phyloP scores from a whole-genome alignment of 176 grass and related monocot species.

The Ampelocalamus luodianensis region DNA sequence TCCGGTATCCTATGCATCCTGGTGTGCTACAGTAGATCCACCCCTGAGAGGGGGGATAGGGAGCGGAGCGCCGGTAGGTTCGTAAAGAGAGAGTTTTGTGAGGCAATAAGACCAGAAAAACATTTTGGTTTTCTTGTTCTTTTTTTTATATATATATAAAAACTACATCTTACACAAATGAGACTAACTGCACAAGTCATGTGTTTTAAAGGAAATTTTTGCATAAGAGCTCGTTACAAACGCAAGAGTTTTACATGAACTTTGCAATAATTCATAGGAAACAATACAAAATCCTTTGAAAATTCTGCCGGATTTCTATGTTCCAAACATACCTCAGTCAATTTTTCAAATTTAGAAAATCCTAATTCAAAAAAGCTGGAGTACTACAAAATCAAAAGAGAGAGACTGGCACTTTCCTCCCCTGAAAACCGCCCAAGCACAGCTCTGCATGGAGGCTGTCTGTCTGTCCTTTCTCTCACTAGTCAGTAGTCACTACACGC shows the following conservation, averaged over 20 bases:
- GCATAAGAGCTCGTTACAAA: too few relatives aligned
- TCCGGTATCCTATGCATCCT: too few relatives aligned
- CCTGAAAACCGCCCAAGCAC: slow-evolving; percentile 35
- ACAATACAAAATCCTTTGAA: not conserved
- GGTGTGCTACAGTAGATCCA: too few relatives aligned
- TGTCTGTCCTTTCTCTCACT: slow-evolving; percentile 30
- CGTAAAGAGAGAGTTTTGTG: too few relatives aligned
- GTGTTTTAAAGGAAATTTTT: too few relatives aligned
- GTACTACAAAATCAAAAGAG: not conserved
- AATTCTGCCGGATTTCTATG: not conserved
- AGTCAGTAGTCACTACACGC: slow-evolving; percentile 31
- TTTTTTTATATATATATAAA: too few relatives aligned
- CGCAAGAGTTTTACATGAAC: too few relatives aligned
- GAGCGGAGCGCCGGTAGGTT: too few relatives aligned
- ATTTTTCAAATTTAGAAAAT: not conserved
- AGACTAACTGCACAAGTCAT: too few relatives aligned
- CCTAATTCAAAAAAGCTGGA: not conserved
- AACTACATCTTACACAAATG: not conserved
- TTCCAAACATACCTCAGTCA: not conserved
- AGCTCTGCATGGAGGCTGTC: slow-evolving; percentile 33
- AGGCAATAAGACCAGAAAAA: not conserved
- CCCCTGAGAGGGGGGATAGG: too few relatives aligned
- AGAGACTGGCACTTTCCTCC: slow-evolving; percentile 11
- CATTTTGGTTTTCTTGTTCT: not conserved
- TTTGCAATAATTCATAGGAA: too few relatives aligned